These are phyloP conservation scores for Pichia eremophila DNA, from an alignment of 805 yeast genomes.

Conservation along the genomic window DNA sequence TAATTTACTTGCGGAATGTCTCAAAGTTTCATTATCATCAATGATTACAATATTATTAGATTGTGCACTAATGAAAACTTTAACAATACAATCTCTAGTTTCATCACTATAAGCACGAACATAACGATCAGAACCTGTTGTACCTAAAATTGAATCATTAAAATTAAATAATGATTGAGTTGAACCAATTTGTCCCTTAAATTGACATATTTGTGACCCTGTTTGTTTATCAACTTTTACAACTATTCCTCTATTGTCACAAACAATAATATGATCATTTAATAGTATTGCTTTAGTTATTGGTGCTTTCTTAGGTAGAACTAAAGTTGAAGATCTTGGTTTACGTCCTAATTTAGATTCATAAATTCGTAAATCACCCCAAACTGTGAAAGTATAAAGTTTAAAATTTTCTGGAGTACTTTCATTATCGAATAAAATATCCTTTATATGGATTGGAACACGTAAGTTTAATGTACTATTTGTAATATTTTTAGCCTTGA, in stretches of 20 bases:
- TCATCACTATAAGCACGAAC: constrained; percentile 63
- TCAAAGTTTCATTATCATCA: constrained; percentile 33
- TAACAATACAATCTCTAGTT: constrained; percentile 52
- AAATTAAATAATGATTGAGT: constrained; percentile 34
- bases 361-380: constrained; percentile 71
- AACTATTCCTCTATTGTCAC: constrained; percentile 64
- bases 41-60: constrained; percentile 43
- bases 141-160: constrained; percentile 38
- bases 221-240: constrained; percentile 42
- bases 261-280: constrained; percentile 44
- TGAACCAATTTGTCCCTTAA: constrained; percentile 70
- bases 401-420: constrained; percentile 33
- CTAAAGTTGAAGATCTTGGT: constrained; percentile 47
- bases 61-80: constrained; percentile 71
- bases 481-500: constrained; percentile 76
- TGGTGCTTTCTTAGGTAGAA: constrained; percentile 15
- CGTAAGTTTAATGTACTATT: constrained; percentile 69
- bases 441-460: constrained; percentile 73
- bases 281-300: constrained; percentile 16
- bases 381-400: constrained; percentile 58
- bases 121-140: constrained; percentile 86
- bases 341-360: constrained; percentile 57
- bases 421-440: constrained; percentile 36
- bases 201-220: constrained; percentile 58
- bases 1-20: constrained; percentile 11